phyloP scores from a whole-genome alignment of 768 basidiomycete genomes.

The Boletus reticulatus region DNA sequence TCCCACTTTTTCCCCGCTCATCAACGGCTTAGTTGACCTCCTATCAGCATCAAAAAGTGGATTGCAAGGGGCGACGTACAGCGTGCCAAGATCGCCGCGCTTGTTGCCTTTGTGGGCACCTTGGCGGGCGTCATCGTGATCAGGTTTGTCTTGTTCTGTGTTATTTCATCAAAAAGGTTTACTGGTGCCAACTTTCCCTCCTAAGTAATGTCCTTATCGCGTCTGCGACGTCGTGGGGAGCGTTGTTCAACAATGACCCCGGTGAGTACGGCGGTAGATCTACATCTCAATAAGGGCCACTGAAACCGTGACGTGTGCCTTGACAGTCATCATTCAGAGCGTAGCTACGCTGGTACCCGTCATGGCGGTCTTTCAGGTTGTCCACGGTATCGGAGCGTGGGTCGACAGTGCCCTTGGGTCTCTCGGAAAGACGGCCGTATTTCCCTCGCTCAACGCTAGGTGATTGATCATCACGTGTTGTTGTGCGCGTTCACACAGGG shows the following conservation, averaged over 20 bases:
- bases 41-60: conserved; percentile 23
- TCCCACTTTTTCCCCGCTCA: neutral
- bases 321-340: conserved; percentile 37
- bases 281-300: neutral
- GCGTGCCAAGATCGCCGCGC: conserved; percentile 18
- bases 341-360: conserved; percentile 57
- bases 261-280: conserved; percentile 18
- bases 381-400: conserved; percentile 22
- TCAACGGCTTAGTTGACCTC: neutral
- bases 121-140: conserved; percentile 13
- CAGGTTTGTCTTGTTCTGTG: neutral
- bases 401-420: conserved; percentile 15
- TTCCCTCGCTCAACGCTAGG: conserved; percentile 24
- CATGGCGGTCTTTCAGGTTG: conserved; percentile 25
- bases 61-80: conserved; percentile 14
- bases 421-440: conserved; percentile 20
- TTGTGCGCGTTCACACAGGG: neutral
- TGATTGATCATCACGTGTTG: conserved; percentile 5
- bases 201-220: conserved; percentile 42
- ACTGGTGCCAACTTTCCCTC: neutral
- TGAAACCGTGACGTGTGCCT: neutral
- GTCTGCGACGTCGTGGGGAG: conserved; percentile 50
- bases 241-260: conserved; percentile 59
- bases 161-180: no score
- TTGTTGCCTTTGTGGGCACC: conserved; percentile 15